These are phyloP conservation scores for Puccinia polysora DNA, from an alignment of 1,284 basidiomycete genomes.

Conservation along the genomic window DNA sequence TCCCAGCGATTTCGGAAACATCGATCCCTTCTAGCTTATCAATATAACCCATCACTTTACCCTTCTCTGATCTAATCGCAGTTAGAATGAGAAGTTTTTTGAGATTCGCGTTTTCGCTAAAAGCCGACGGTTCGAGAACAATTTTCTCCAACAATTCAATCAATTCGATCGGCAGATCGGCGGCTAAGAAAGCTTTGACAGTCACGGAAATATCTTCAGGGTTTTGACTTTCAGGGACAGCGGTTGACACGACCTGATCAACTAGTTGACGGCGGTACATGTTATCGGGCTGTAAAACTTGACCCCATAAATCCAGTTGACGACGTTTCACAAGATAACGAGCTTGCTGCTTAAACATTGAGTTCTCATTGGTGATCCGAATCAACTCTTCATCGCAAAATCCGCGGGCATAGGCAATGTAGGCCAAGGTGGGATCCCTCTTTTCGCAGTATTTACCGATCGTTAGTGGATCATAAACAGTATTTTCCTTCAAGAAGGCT, in stretches of 20 bases:
- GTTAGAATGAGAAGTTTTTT: slow-evolving; percentile 93
- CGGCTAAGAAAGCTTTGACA: slow-evolving; percentile 97
- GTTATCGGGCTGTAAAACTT: slow-evolving; percentile 85
- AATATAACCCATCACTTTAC: slow-evolving; percentile 97
- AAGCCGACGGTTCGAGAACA: slow-evolving; percentile 91
- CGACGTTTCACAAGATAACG: slow-evolving; percentile 96
- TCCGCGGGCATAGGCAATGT: slow-evolving; percentile 98
- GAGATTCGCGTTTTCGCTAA: slow-evolving; percentile 93
- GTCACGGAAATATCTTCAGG: slow-evolving; percentile 98
- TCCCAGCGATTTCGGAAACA: slow-evolving; percentile 87
- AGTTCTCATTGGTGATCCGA: slow-evolving; percentile 95
- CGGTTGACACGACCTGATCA: slow-evolving; percentile 92
- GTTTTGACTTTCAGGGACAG: slow-evolving; percentile 93
- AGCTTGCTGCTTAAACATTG: slow-evolving; percentile 99
- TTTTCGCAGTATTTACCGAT: slow-evolving; percentile 99
- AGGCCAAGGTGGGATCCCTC: slow-evolving; percentile 95
- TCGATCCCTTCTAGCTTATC: slow-evolving; percentile 96
- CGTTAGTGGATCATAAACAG: slow-evolving; percentile 90
- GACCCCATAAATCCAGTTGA: slow-evolving; percentile 90
- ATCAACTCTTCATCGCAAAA: slow-evolving; percentile 99
- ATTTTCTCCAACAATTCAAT: slow-evolving; percentile 99
- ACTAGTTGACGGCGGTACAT: slow-evolving; percentile 87
- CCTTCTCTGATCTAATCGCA: slow-evolving; percentile 95
- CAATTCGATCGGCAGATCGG: slow-evolving; percentile 92
- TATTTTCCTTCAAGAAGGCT: slow-evolving; percentile 96